Conservation (phyloP, 352 stramenopile genomes). For the Hyaloperonospora arabidopsidis region DNA sequence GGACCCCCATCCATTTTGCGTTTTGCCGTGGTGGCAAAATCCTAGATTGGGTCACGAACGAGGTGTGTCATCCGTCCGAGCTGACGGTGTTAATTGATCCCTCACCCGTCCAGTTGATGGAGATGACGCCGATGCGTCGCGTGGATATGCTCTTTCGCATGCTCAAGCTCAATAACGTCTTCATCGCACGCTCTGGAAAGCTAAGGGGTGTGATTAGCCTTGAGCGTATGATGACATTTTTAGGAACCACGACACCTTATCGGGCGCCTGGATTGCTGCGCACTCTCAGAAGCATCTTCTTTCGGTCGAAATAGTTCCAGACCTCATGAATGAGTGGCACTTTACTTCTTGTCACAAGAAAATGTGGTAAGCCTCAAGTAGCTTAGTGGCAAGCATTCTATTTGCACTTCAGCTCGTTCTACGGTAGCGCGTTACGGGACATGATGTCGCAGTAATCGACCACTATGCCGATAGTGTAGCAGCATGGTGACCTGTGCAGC, state of each 20-base stretch:
- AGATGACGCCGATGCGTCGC: constrained; percentile 76
- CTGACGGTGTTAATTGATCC: constrained; percentile 70
- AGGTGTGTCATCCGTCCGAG: constrained; percentile 50
- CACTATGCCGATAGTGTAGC: no score
- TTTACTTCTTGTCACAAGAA: no score
- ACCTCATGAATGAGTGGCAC: background rate
- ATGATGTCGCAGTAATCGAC: no score
- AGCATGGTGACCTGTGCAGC: no score
- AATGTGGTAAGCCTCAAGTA: no score
- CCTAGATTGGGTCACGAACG: constrained; percentile 71
- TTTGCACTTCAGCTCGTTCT: no score
- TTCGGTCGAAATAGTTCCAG: constrained; percentile 3
- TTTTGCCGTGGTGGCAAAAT: constrained; percentile 62
- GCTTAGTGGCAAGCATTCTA: no score
- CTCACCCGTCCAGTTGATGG: constrained; percentile 75
- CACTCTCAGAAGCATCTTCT: constrained; percentile 34
- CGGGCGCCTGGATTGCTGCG: constrained; percentile 41
- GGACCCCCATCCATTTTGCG: constrained; percentile 59
- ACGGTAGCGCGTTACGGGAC: no score
- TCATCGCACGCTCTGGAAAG: constrained; percentile 69
- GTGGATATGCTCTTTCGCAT: constrained; percentile 85
- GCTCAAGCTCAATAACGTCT: constrained; percentile 86
- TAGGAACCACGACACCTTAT: constrained; percentile 63
- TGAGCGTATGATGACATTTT: constrained; percentile 70
- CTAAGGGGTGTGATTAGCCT: constrained; percentile 77